Conservation (phyloP, 2,329 filamentous ascomycete genomes). For the Alternaria brassicae region DNA sequence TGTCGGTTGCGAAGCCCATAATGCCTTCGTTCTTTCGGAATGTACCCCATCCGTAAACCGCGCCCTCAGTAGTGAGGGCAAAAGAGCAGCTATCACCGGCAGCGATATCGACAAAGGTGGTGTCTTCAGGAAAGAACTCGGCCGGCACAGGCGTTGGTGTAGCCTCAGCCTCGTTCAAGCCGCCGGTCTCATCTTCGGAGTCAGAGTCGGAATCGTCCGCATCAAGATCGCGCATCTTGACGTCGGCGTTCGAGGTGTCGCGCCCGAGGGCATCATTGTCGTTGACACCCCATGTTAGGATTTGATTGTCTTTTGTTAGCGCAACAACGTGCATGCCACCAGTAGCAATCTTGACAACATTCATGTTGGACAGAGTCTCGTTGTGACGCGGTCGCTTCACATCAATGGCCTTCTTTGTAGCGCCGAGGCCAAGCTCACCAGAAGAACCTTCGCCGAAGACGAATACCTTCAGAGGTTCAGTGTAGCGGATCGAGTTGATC, state of each 20-base stretch:
- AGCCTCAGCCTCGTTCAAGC: slow-evolving; percentile 74
- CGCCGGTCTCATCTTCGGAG: slow-evolving; percentile 64
- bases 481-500: slow-evolving; percentile 69
- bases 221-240: slow-evolving; percentile 63
- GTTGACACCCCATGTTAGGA: slow-evolving; percentile 87
- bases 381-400: slow-evolving; percentile 78
- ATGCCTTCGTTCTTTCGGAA: slow-evolving; percentile 75
- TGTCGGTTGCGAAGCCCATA: slow-evolving; percentile 66
- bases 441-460: slow-evolving; percentile 81
- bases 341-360: slow-evolving; percentile 76
- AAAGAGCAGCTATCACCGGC: slow-evolving; percentile 79
- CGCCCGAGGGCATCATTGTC: slow-evolving; percentile 82
- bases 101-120: slow-evolving; percentile 70
- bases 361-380: slow-evolving; percentile 63
- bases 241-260: slow-evolving; percentile 70
- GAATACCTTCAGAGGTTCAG: slow-evolving; percentile 72
- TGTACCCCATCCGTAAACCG: slow-evolving; percentile 84
- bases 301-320: slow-evolving; percentile 79
- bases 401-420: slow-evolving; percentile 70
- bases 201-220: slow-evolving; percentile 56
- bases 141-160: slow-evolving; percentile 67
- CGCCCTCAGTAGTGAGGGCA: slow-evolving; percentile 75
- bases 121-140: slow-evolving; percentile 66
- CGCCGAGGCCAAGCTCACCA: slow-evolving; percentile 82
- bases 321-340: slow-evolving; percentile 84